Conservation (phyloP, 1,284 basidiomycete genomes). For the Leccinum cinnamomeum region DNA sequence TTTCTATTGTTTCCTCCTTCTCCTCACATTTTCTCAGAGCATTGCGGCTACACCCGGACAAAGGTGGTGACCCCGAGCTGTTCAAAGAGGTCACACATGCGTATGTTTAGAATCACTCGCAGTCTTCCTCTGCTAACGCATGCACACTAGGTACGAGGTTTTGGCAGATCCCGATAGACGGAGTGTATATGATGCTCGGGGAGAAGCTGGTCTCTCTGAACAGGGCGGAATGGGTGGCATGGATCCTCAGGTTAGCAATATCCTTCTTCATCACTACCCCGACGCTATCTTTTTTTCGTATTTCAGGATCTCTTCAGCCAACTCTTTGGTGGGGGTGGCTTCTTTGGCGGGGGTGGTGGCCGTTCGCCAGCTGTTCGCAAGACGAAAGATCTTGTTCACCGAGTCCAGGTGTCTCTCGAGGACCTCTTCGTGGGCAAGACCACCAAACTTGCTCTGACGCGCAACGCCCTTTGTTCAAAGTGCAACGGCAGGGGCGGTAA, state of each 20-base stretch:
- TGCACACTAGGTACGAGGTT: constrained; percentile 77
- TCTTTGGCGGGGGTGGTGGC: constrained; percentile 56
- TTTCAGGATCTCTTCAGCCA: constrained; percentile 94
- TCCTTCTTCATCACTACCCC: not conserved
- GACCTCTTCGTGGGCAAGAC: constrained; percentile 99
- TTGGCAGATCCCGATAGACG: constrained; percentile 90
- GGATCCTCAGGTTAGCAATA: constrained; percentile 78
- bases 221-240: constrained; percentile 91
- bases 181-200: constrained; percentile 85
- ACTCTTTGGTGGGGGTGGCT: constrained; percentile 72
- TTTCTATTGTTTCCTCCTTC: not conserved
- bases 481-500: constrained; percentile 98
- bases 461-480: constrained; percentile 91
- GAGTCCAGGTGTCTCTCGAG: constrained; percentile 93
- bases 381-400: constrained; percentile 98
- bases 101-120: constrained; percentile 56
- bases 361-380: constrained; percentile 85
- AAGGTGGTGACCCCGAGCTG: constrained; percentile 93
- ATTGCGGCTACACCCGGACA: constrained; percentile 92
- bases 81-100: constrained; percentile 99
- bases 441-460: constrained; percentile 95
- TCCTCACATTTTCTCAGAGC: constrained; percentile 54
- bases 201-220: constrained; percentile 90
- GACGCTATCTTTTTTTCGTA: constrained; percentile 6
- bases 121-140: constrained; percentile 6